These are phyloP conservation scores for Phytophthora meadii DNA, from an alignment of 352 stramenopile species.

Conservation along the genomic window DNA sequence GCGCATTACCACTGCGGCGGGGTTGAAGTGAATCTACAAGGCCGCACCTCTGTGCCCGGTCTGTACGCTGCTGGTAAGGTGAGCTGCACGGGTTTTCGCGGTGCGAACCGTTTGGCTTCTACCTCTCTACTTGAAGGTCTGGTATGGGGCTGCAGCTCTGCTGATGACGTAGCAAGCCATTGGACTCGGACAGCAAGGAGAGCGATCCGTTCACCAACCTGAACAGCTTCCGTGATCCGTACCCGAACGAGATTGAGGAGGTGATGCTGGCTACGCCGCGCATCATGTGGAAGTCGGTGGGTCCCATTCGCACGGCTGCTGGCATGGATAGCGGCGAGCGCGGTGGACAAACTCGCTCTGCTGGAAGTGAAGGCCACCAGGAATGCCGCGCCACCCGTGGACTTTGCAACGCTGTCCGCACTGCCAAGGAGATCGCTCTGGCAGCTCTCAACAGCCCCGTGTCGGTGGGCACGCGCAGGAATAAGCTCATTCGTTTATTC, in stretches of 20 bases:
- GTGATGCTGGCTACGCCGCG: slow-evolving; percentile 69
- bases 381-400: slow-evolving; percentile 65
- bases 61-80: slow-evolving; percentile 94
- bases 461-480: slow-evolving; percentile 86
- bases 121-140: slow-evolving; percentile 95
- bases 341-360: slow-evolving; percentile 81
- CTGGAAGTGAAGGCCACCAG: slow-evolving; percentile 85
- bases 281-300: slow-evolving; percentile 96
- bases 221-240: slow-evolving; percentile 50
- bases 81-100: slow-evolving; percentile 94
- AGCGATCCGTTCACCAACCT: slow-evolving; percentile 50
- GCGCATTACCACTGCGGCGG: slow-evolving; percentile 94
- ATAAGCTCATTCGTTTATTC: slow-evolving; percentile 14
- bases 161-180: slow-evolving; percentile 56
- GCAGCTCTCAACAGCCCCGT: slow-evolving; percentile 80
- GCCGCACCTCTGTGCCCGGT: slow-evolving; percentile 76
- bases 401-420: slow-evolving; percentile 89
- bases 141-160: slow-evolving; percentile 93
- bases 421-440: slow-evolving; percentile 87
- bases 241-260: slow-evolving; percentile 61
- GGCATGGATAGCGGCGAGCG: slow-evolving; percentile 65
- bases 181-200: slow-evolving; percentile 29
- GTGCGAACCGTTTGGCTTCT: slow-evolving; percentile 93
- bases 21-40: slow-evolving; percentile 90
- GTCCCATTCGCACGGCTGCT: slow-evolving; percentile 82